phyloP scores from a whole-genome alignment of 2,329 filamentous ascomycete species.

The Dactylellina sp. region DNA sequence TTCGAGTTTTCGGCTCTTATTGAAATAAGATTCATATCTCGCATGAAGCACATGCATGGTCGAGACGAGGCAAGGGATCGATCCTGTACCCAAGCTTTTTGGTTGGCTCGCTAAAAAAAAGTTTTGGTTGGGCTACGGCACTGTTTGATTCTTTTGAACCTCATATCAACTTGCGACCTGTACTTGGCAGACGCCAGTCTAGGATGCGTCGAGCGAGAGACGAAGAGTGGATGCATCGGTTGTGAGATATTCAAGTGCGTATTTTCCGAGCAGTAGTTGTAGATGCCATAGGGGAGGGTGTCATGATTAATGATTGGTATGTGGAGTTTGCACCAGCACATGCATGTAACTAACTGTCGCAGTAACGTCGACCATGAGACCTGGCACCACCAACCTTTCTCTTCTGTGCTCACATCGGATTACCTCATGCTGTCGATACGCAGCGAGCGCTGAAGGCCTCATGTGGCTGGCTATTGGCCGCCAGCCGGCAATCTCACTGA shows the following conservation, averaged over 20 bases:
- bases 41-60: conserved; percentile 29
- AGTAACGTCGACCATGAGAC: neutral
- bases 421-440: neutral
- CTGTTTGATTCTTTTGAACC: neutral
- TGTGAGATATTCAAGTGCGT: too few species aligned
- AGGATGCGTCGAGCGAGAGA: too few species aligned
- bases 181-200: too few species aligned
- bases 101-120: conserved; percentile 49
- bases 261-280: too few species aligned
- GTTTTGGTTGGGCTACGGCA: neutral
- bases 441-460: too few species aligned
- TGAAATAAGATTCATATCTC: neutral
- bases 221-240: too few species aligned
- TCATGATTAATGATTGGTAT: too few species aligned
- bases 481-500: too few species aligned
- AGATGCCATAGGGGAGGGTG: too few species aligned
- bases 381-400: neutral
- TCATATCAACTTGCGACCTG: neutral
- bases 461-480: too few species aligned
- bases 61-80: conserved; percentile 27
- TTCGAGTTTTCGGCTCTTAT: neutral
- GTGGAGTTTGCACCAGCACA: too few species aligned
- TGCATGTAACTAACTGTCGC: too few species aligned
- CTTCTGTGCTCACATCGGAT: neutral
- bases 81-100: conserved; percentile 2